Conservation (phyloP, 495 filamentous ascomycete species). For the Patellaria atrata region DNA sequence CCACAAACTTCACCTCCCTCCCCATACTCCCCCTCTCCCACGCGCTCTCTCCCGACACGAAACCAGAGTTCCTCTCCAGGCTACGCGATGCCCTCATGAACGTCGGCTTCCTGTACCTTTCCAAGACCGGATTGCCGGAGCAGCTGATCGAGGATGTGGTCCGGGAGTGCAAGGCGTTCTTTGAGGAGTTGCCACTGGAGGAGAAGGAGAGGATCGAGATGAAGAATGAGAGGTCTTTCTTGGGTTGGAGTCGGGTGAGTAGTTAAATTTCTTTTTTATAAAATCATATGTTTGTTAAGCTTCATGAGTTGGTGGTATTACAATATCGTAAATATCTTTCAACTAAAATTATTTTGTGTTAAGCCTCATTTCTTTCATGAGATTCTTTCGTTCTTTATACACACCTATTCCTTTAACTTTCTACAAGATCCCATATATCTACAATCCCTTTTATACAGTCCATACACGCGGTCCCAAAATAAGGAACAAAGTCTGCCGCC, state of each 20-base stretch:
- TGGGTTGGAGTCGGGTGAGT: conserved; percentile 28
- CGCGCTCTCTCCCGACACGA: conserved; percentile 48
- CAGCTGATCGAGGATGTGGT: conserved; percentile 54
- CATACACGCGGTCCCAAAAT: too few relatives aligned
- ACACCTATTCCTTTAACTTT: too few relatives aligned
- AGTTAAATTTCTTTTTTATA: conserved; percentile 2
- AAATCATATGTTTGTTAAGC: too few relatives aligned
- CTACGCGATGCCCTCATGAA: conserved; percentile 72
- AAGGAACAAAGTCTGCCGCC: too few relatives aligned
- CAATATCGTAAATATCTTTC: too few relatives aligned
- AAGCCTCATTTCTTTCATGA: too few relatives aligned
- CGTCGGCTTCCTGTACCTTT: conserved; percentile 87
- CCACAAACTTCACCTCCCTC: conserved; percentile 51
- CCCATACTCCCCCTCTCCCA: conserved; percentile 69
- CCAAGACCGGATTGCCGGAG: conserved; percentile 62
- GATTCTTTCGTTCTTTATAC: too few relatives aligned
- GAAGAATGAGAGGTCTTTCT: conserved; percentile 49
- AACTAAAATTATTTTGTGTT: too few relatives aligned
- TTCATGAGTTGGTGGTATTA: too few relatives aligned
- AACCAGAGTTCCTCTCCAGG: conserved; percentile 54
- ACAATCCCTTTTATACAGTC: too few relatives aligned
- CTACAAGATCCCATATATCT: too few relatives aligned
- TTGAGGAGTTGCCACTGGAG: conserved; percentile 57
- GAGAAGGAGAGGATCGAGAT: conserved; percentile 80
- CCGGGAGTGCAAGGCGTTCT: conserved; percentile 55